A percentile compares a stretch with the other conserved stretches of the same genome.
These are phyloP conservation scores for Leptographium radiaticola DNA, from an alignment of 2,329 filamentous ascomycete genomes.

Conservation along the genomic window DNA sequence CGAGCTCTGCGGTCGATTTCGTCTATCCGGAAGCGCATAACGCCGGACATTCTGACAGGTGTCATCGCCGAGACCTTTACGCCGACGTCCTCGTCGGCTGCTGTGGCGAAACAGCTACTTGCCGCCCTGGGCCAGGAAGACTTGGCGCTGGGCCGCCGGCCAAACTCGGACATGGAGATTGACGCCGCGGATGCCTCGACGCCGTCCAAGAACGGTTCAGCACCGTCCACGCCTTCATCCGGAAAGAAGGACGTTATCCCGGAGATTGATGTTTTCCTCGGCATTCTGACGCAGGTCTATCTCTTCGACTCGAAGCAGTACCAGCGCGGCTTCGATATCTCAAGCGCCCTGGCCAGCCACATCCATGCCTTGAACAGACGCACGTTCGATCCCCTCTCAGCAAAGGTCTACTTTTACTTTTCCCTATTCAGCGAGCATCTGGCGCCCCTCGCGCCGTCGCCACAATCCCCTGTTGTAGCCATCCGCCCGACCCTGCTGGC, in stretches of 20 bases:
- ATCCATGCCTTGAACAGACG: slow-evolving; percentile 84
- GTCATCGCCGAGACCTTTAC: slow-evolving; percentile 73
- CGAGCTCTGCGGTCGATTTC: slow-evolving; percentile 91
- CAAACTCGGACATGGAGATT: slow-evolving; percentile 58
- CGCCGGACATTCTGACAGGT: slow-evolving; percentile 66
- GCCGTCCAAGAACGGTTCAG: slow-evolving; percentile 30
- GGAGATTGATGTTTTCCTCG: slow-evolving; percentile 80
- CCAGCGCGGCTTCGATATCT: slow-evolving; percentile 73
- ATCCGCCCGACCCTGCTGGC: slow-evolving; percentile 78
- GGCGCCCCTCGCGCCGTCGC: slow-evolving; percentile 74
- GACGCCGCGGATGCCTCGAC: slow-evolving; percentile 33
- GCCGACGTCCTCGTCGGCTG: slow-evolving; percentile 41
- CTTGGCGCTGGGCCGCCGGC: slow-evolving; percentile 45
- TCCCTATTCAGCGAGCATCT: slow-evolving; percentile 90
- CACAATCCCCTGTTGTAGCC: slow-evolving; percentile 72
- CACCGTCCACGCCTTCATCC: background rate
- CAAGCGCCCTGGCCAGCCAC: slow-evolving; percentile 66
- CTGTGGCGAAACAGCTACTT: slow-evolving; percentile 57
- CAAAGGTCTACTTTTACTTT: slow-evolving; percentile 97
- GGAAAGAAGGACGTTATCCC: slow-evolving; percentile 62
- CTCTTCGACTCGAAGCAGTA: slow-evolving; percentile 76
- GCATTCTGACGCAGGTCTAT: slow-evolving; percentile 75
- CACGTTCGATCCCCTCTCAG: slow-evolving; percentile 84
- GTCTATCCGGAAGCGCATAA: slow-evolving; percentile 82
- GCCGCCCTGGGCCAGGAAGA: slow-evolving; percentile 54